phyloP scores from a whole-genome alignment of 169 alveolate genomes.

The Cryptosporidium tyzzeri region DNA sequence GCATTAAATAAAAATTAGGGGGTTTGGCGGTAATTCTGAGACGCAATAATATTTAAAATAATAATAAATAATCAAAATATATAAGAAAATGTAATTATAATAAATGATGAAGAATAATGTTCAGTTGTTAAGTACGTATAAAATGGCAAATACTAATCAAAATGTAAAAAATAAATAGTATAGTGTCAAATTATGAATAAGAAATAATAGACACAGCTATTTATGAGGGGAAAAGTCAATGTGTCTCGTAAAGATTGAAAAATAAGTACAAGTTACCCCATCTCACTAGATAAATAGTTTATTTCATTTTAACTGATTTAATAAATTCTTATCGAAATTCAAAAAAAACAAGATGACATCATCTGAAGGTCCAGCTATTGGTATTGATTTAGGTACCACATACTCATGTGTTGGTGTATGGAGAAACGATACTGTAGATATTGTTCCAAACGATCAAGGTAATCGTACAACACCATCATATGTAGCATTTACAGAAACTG shows the following conservation, averaged over 20 bases:
- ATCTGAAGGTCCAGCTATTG: conserved; percentile 95
- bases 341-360: conserved; percentile 39
- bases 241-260: conserved; percentile 24
- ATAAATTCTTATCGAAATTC: background rate
- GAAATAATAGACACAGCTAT: conserved; percentile 35
- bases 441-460: conserved; percentile 95
- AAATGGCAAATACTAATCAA: background rate
- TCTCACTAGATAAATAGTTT: conserved; percentile 19
- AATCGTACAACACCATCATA: conserved; percentile 98
- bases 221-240: conserved; percentile 70
- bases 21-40: background rate
- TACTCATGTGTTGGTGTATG: conserved; percentile 98
- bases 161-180: conserved; percentile 14
- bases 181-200: background rate
- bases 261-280: background rate
- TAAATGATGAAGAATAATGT: background rate
- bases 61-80: conserved; percentile 1
- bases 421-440: conserved; percentile 97
- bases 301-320: conserved; percentile 14
- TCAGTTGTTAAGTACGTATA: conserved; percentile 24
- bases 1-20: background rate
- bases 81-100: background rate
- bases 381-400: conserved; percentile 99
- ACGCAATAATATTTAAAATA: background rate
- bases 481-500: conserved; percentile 97